Evolutionary conservation across 2,329 filamentous ascomycete species (phyloP).

Genomic region (Ophiocordyceps unilateralis): DNA sequence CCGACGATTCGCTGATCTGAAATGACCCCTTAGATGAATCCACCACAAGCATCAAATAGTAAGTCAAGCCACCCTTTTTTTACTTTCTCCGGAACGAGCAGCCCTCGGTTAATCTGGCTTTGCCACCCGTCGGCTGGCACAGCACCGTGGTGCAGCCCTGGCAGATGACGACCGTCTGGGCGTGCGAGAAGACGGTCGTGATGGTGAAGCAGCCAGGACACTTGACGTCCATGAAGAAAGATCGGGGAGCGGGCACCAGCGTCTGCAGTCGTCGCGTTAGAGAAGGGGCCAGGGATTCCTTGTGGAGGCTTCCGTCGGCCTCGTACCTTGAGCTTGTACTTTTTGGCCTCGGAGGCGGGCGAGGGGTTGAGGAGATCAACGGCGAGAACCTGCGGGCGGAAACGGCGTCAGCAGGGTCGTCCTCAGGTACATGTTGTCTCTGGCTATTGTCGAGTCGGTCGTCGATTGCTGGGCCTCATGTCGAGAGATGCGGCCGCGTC

Average conservation of each 20-base stretch:
- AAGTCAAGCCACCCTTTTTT: slow-evolving; percentile 33
- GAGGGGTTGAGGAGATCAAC: slow-evolving; percentile 99
- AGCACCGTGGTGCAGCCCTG: slow-evolving; percentile 98
- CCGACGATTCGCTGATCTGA: slow-evolving; percentile 36
- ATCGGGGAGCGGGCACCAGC: slow-evolving; percentile 89
- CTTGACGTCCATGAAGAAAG: slow-evolving; percentile 99
- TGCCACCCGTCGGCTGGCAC: slow-evolving; percentile 98
- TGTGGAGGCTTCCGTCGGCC: slow-evolving; percentile 4
- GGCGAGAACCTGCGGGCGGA: slow-evolving; percentile 74
- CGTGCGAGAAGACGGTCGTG: slow-evolving; percentile 99
- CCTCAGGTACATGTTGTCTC: background rate
- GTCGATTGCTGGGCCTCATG: no score
- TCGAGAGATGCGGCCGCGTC: background rate
- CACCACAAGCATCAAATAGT: slow-evolving; percentile 29
- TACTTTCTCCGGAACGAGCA: slow-evolving; percentile 99
- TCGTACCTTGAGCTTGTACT: slow-evolving; percentile 99
- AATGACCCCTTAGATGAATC: slow-evolving; percentile 33
- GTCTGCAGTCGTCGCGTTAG: slow-evolving; percentile 34
- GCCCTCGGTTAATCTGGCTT: slow-evolving; percentile 96
- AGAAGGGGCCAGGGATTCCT: slow-evolving; percentile 5
- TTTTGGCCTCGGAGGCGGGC: slow-evolving; percentile 93
- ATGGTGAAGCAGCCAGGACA: slow-evolving; percentile 99
- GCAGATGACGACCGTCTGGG: slow-evolving; percentile 99
- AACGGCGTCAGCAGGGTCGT: background rate
- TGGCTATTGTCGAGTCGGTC: background rate